phyloP scores from a whole-genome alignment of 495 filamentous ascomycete genomes.

The Penicillium argentinense region DNA sequence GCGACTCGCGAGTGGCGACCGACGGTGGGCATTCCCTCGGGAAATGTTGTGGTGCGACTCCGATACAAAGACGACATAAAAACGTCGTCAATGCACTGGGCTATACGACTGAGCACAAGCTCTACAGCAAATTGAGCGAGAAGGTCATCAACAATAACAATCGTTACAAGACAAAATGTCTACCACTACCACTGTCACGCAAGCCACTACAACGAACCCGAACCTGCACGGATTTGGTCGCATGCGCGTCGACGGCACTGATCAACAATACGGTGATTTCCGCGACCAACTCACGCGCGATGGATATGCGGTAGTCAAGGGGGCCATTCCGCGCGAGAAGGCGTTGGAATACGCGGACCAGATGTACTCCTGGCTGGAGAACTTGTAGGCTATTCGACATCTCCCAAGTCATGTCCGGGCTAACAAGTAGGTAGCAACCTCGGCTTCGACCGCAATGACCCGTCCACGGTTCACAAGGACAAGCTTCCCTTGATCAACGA shows the following conservation, averaged over 20 bases:
- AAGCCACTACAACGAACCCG: not conserved
- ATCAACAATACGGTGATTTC: conserved; percentile 29
- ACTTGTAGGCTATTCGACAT: conserved; percentile 30
- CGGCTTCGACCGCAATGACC: conserved; percentile 39
- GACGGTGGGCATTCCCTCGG: too few relatives aligned
- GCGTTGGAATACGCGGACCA: conserved; percentile 35
- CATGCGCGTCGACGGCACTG: conserved; percentile 27
- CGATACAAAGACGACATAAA: too few relatives aligned
- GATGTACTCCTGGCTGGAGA: conserved; percentile 40
- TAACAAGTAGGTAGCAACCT: conserved; percentile 24
- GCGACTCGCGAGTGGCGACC: too few relatives aligned
- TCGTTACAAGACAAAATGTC: too few relatives aligned
- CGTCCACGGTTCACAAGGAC: conserved; percentile 31
- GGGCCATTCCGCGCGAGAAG: conserved; percentile 39
- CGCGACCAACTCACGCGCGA: conserved; percentile 36
- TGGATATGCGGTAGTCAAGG: conserved; percentile 47
- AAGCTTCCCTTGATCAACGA: conserved; percentile 43
- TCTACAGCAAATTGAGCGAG: too few relatives aligned
- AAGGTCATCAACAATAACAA: too few relatives aligned
- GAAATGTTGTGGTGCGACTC: too few relatives aligned
- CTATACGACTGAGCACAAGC: too few relatives aligned
- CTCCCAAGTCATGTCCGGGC: not conserved
- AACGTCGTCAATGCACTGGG: too few relatives aligned
- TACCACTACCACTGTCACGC: conserved; percentile 17
- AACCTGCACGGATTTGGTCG: conserved; percentile 14